phyloP scores from a whole-genome alignment of 768 basidiomycete genomes.

The Tulasnella sp. region DNA sequence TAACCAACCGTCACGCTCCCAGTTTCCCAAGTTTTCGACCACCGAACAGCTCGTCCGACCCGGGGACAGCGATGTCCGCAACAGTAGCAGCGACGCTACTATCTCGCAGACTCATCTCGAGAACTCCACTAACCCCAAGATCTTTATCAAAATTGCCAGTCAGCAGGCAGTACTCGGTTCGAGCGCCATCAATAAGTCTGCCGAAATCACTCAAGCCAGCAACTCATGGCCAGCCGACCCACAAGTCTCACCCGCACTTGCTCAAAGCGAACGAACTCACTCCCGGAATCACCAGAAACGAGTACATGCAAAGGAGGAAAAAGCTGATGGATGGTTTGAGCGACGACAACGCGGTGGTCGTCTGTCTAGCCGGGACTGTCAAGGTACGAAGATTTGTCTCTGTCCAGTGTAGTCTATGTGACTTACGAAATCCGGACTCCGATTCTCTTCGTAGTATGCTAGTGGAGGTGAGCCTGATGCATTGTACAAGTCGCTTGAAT shows the following conservation, averaged over 20 bases:
- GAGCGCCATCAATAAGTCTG: neutral
- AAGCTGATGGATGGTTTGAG: conserved; percentile 72
- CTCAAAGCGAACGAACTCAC: conserved; percentile 68
- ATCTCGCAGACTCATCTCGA: neutral
- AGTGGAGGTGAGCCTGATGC: conserved; percentile 24
- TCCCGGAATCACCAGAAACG: conserved; percentile 69
- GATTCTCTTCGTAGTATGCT: neutral
- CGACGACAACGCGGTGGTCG: conserved; percentile 65
- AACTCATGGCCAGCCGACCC: conserved; percentile 72
- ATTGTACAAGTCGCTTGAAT: neutral
- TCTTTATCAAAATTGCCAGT: neutral
- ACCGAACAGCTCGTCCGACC: conserved; percentile 7
- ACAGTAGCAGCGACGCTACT: neutral
- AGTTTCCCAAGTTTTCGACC: conserved; percentile 4
- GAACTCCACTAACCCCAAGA: neutral
- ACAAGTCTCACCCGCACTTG: conserved; percentile 78
- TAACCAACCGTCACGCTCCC: neutral
- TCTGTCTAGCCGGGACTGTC: conserved; percentile 66
- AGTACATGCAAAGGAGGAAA: conserved; percentile 70
- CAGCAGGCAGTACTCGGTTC: neutral
- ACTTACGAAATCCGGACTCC: neutral
- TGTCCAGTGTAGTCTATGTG: neutral
- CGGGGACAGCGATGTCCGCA: neutral
- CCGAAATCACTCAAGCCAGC: conserved; percentile 57
- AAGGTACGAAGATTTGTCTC: conserved; percentile 70